Percentiles rank a stretch among this genome's conserved stretches.
Evolutionary conservation across 345 rosid genomes (phyloP).

Genomic region (Schrenkiella parvula): DNA sequence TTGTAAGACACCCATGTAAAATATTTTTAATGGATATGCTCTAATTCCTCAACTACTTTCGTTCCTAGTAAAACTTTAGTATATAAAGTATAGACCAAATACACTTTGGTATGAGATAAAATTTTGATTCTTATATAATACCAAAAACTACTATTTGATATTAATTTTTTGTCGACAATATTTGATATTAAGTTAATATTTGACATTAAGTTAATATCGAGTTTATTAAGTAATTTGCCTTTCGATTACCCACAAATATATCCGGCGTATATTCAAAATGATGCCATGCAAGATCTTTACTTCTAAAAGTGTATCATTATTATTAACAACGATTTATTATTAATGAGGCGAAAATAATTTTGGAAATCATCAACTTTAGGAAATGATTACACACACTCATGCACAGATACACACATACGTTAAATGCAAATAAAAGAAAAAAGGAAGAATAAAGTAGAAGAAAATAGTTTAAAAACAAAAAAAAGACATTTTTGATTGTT

Average conservation of each 20-base stretch:
- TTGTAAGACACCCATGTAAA: too few species aligned
- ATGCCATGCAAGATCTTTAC: conserved; percentile 6
- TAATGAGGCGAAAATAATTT: neutral
- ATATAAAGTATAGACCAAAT: neutral
- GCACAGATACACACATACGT: conserved; percentile 20
- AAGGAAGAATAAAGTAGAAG: neutral
- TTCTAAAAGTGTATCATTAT: conserved; percentile 19
- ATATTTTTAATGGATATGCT: too few species aligned
- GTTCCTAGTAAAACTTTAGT: too few species aligned
- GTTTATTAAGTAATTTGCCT: neutral
- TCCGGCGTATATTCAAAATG: conserved; percentile 9
- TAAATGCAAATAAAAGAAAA: conserved; percentile 1
- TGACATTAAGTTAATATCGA: neutral
- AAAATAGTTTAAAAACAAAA: neutral
- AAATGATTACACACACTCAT: conserved; percentile 20
- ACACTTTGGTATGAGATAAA: neutral
- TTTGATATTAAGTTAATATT: too few species aligned
- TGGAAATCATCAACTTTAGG: neutral
- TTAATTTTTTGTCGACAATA: too few species aligned
- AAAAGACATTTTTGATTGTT: conserved; percentile 2
- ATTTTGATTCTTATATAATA: too few species aligned
- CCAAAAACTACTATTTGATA: too few species aligned
- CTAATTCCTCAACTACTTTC: too few species aligned
- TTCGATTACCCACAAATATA: neutral
- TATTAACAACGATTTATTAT: neutral